Conservation (phyloP, 1,284 basidiomycete genomes). For the Pascua sp. region DNA sequence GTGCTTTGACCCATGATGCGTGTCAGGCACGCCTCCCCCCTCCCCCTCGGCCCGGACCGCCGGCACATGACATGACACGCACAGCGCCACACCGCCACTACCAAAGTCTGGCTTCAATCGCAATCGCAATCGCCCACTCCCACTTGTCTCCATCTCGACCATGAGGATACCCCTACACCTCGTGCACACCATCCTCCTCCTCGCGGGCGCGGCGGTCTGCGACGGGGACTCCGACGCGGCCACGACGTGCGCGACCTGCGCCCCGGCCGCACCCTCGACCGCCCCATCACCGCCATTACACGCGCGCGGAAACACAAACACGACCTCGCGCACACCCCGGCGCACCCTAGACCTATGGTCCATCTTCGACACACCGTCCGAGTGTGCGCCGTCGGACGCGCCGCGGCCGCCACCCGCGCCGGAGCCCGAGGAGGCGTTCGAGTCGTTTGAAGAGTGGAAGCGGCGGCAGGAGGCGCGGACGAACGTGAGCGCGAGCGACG, state of each 20-base stretch:
- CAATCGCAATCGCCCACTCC: neutral
- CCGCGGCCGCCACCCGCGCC: neutral
- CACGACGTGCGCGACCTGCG: neutral
- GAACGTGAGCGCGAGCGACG: neutral
- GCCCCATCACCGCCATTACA: no score
- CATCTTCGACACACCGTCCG: neutral
- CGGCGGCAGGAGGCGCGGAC: constrained; percentile 58
- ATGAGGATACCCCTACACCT: constrained; percentile 6
- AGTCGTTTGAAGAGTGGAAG: constrained; percentile 91
- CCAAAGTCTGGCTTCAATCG: no score
- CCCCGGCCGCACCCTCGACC: neutral
- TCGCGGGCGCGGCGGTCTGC: neutral
- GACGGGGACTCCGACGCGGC: neutral
- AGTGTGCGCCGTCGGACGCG: neutral
- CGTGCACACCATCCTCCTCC: constrained; percentile 6
- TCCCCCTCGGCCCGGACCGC: no score
- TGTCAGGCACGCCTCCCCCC: no score
- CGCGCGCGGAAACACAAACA: neutral
- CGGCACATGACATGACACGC: no score
- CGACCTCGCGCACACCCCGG: neutral
- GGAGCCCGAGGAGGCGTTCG: constrained; percentile 43
- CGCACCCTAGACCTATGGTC: neutral
- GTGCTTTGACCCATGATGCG: no score
- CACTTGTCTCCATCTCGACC: neutral
- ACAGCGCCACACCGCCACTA: no score